Percentiles rank a stretch among this genome's conserved stretches.
Evolutionary conservation across 2,329 filamentous ascomycete genomes (phyloP).

Genomic region (Aspergillus oerlinghausenensis): DNA sequence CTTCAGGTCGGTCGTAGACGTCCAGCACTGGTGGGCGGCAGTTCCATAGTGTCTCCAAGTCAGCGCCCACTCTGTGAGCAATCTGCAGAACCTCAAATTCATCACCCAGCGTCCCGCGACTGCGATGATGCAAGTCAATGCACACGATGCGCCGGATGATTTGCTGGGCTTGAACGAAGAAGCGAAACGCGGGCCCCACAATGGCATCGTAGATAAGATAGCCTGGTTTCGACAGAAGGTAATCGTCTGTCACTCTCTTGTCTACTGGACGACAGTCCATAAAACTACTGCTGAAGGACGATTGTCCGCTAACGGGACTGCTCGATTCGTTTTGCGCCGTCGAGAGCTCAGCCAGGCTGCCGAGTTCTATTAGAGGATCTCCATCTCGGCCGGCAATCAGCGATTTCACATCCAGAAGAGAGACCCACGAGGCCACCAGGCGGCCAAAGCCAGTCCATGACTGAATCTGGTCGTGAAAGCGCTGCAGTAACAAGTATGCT

Average conservation of each 20-base stretch:
- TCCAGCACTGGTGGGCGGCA: conserved; percentile 29
- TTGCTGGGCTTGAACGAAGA: conserved; percentile 31
- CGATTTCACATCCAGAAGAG: conserved; percentile 32
- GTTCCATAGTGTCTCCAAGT: conserved; percentile 33
- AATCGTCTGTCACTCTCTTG: conserved; percentile 12
- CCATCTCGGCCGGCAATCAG: conserved; percentile 34
- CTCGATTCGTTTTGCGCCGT: not conserved
- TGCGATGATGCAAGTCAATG: conserved; percentile 36
- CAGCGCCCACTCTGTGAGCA: conserved; percentile 32
- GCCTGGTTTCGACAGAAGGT: conserved; percentile 21
- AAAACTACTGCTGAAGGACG: conserved; percentile 1
- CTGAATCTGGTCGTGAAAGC: conserved; percentile 23
- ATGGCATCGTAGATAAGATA: conserved; percentile 31
- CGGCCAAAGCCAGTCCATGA: conserved; percentile 26
- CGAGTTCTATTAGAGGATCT: conserved; percentile 28
- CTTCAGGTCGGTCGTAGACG: conserved; percentile 26
- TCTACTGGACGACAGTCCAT: conserved; percentile 1
- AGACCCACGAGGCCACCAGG: conserved; percentile 30
- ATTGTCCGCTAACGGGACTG: not conserved
- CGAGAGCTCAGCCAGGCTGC: conserved; percentile 14
- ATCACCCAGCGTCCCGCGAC: conserved; percentile 33
- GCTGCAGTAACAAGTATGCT: conserved; percentile 26
- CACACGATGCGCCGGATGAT: conserved; percentile 30
- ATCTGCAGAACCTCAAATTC: conserved; percentile 37
- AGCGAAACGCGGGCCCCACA: conserved; percentile 28